These are phyloP conservation scores for Monosporascus sp. DNA, from an alignment of 2,329 filamentous ascomycete genomes.

Conservation along the genomic window DNA sequence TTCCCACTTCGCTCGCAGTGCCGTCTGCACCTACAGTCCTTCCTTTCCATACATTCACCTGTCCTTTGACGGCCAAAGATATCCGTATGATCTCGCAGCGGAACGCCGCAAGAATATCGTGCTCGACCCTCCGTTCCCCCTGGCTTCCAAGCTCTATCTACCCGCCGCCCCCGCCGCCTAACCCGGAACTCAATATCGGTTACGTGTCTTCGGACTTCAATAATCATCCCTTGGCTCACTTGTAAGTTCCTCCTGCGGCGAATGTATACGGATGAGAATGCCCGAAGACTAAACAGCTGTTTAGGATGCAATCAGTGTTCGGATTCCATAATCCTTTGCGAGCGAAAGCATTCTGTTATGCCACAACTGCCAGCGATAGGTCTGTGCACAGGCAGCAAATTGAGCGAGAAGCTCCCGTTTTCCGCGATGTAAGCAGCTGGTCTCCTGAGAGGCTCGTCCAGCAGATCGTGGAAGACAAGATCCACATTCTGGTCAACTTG, in stretches of 20 bases:
- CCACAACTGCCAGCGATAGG: conserved; percentile 84
- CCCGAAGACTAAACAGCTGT: conserved; percentile 5
- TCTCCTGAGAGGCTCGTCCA: conserved; percentile 75
- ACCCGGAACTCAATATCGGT: conserved; percentile 80
- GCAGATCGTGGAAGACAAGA: conserved; percentile 80
- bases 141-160: conserved; percentile 83
- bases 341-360: conserved; percentile 88
- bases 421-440: conserved; percentile 85
- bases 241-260: conserved; percentile 42
- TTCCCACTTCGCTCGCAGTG: conserved; percentile 68
- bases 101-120: conserved; percentile 89
- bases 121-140: conserved; percentile 75
- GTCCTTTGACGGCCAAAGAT: conserved; percentile 82
- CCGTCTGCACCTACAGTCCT: conserved; percentile 90
- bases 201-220: conserved; percentile 99
- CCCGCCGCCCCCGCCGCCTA: conserved; percentile 76
- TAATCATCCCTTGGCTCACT: conserved; percentile 90
- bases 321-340: conserved; percentile 72
- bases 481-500: conserved; percentile 95
- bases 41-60: conserved; percentile 97
- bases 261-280: background rate
- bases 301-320: conserved; percentile 93
- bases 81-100: conserved; percentile 92
- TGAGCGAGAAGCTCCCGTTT: conserved; percentile 84
- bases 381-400: conserved; percentile 90